Percentiles rank a stretch among this genome's conserved stretches.
phyloP scores from a whole-genome alignment of 2,329 filamentous ascomycete genomes.

The Trichocomaceae sp. region DNA sequence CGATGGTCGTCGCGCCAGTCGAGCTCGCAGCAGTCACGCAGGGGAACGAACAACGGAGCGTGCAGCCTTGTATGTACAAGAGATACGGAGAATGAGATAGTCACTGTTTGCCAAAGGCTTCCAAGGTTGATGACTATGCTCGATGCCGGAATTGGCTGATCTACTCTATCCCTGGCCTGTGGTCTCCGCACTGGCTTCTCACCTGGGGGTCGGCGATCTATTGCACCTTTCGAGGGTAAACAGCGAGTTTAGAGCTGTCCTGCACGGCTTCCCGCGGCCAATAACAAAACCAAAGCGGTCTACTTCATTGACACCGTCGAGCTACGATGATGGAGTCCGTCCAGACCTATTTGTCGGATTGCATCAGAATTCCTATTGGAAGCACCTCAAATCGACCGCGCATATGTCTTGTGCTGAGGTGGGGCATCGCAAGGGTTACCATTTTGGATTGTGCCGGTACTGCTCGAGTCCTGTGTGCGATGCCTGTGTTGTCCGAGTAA shows the following conservation, averaged over 20 bases:
- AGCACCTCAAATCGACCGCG: conserved; percentile 20
- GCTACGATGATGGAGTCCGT: conserved; percentile 11
- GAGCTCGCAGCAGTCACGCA: neutral
- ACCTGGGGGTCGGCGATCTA: conserved; percentile 24
- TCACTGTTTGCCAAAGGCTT: neutral
- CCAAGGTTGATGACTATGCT: neutral
- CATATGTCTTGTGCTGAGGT: conserved; percentile 21
- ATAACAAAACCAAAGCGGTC: neutral
- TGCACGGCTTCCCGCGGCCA: conserved; percentile 23
- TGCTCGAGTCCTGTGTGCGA: conserved; percentile 27
- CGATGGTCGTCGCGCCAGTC: neutral
- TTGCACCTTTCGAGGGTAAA: conserved; percentile 22
- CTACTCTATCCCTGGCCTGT: conserved; percentile 25
- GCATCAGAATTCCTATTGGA: conserved; percentile 26
- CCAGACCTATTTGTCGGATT: conserved; percentile 21
- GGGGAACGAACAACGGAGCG: neutral
- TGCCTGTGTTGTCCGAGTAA: conserved; percentile 23
- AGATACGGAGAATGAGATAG: neutral
- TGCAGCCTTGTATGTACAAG: neutral
- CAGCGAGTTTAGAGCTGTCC: conserved; percentile 19
- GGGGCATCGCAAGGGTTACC: conserved; percentile 21
- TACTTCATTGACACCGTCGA: neutral
- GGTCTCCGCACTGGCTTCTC: conserved; percentile 18
- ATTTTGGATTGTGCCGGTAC: conserved; percentile 20
- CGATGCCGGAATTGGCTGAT: conserved; percentile 18